phyloP scores from a whole-genome alignment of 1,284 basidiomycete species.

The Malassezia sympodialis region DNA sequence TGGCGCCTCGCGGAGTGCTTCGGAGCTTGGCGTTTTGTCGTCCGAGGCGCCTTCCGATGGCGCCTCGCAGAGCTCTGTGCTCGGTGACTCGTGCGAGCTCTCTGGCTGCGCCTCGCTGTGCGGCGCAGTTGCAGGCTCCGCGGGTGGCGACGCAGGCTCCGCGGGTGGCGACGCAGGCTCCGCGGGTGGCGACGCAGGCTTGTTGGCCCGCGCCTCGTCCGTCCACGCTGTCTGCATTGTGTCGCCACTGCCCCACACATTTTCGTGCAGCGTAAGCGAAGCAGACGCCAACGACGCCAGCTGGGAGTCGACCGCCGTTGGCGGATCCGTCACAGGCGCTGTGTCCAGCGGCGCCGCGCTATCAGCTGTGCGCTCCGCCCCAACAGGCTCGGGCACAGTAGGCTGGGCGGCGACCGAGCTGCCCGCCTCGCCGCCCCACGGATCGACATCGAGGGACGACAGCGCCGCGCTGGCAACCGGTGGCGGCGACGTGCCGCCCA shows the following conservation, averaged over 20 bases:
- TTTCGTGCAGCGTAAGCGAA: conserved; percentile 9
- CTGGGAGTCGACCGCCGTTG: neutral
- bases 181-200: neutral
- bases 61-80: too few relatives aligned
- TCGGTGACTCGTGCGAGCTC: too few relatives aligned
- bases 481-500: neutral
- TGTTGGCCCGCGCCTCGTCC: neutral
- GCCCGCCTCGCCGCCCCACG: neutral
- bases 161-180: neutral
- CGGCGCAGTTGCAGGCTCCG: too few relatives aligned
- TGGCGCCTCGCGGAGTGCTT: too few relatives aligned
- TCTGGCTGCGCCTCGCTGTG: too few relatives aligned
- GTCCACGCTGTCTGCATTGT: conserved; percentile 3
- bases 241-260: conserved; percentile 14
- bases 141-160: neutral
- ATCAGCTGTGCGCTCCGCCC: neutral
- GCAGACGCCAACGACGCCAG: conserved; percentile 7
- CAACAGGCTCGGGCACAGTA: neutral
- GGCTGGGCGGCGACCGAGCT: neutral
- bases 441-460: conserved; percentile 1
- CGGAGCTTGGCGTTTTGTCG: too few relatives aligned
- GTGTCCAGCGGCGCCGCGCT: neutral
- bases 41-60: too few relatives aligned
- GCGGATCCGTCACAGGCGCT: neutral
- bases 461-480: neutral